Evolutionary conservation across 1,139 yeast species (phyloP).

Genomic region (Pichia sp.): DNA sequence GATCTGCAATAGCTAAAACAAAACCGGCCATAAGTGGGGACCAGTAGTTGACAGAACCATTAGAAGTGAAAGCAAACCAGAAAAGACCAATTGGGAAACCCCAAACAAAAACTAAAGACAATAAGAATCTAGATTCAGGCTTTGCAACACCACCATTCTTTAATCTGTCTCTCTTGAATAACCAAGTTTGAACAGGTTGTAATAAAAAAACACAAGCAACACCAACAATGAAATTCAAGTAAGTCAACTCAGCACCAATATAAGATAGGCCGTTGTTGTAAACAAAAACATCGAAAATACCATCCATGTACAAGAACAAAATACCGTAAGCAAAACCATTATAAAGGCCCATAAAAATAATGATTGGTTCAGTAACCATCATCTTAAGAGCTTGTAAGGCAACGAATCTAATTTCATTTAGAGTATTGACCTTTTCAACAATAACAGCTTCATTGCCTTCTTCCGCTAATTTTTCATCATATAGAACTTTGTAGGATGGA

Average conservation of each 20-base stretch:
- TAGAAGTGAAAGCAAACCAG: slow-evolving; percentile 27
- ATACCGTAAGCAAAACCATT: slow-evolving; percentile 17
- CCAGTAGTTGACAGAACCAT: slow-evolving; percentile 25
- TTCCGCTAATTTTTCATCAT: slow-evolving; percentile 12
- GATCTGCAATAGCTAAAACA: slow-evolving; percentile 38
- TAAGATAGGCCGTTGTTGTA: slow-evolving; percentile 23
- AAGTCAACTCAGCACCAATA: slow-evolving; percentile 26
- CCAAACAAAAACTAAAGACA: slow-evolving; percentile 26
- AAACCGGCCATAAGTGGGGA: slow-evolving; percentile 28
- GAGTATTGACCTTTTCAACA: slow-evolving; percentile 17
- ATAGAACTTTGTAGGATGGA: slow-evolving; percentile 14
- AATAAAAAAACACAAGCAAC: slow-evolving; percentile 20
- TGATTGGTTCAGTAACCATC: slow-evolving; percentile 27
- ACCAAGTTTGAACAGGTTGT: slow-evolving; percentile 25
- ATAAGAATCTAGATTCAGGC: slow-evolving; percentile 32
- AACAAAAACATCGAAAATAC: slow-evolving; percentile 27
- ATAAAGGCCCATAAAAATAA: slow-evolving; percentile 18
- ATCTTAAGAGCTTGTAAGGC: slow-evolving; percentile 24
- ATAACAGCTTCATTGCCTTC: slow-evolving; percentile 18
- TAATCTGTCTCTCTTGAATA: slow-evolving; percentile 28
- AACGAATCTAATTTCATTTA: slow-evolving; percentile 22
- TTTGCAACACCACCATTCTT: slow-evolving; percentile 37
- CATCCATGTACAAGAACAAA: slow-evolving; percentile 29
- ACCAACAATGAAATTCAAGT: slow-evolving; percentile 27
- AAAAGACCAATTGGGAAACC: slow-evolving; percentile 27